Evolutionary conservation across 2,329 filamentous ascomycete genomes (phyloP).

Genomic region (Penicillium thymicola): DNA sequence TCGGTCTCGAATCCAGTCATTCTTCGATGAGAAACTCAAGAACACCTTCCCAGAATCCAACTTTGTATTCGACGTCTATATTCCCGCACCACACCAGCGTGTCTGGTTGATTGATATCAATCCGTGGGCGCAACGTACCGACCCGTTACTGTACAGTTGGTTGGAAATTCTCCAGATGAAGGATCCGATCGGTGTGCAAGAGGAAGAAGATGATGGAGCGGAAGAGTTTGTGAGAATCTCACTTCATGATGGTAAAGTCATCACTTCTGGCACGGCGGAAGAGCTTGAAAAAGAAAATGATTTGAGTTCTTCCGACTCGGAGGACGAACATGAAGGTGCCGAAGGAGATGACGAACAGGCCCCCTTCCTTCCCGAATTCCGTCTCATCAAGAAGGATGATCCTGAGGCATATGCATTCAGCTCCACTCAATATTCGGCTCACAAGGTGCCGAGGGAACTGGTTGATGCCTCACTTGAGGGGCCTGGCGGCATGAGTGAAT

Average conservation of each 20-base stretch:
- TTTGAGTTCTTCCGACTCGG: slow-evolving; percentile 24
- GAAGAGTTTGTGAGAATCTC: slow-evolving; percentile 38
- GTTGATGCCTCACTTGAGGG: slow-evolving; percentile 67
- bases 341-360: slow-evolving; percentile 51
- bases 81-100: slow-evolving; percentile 69
- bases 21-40: slow-evolving; percentile 72
- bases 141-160: slow-evolving; percentile 88
- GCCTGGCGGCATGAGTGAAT: slow-evolving; percentile 75
- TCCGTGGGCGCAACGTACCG: slow-evolving; percentile 86
- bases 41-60: slow-evolving; percentile 77
- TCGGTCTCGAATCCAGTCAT: slow-evolving; percentile 65
- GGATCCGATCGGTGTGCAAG: slow-evolving; percentile 39
- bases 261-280: slow-evolving; percentile 14
- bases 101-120: slow-evolving; percentile 93
- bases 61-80: slow-evolving; percentile 90
- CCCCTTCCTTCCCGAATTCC: slow-evolving; percentile 68
- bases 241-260: slow-evolving; percentile 24
- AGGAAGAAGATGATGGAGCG: slow-evolving; percentile 29
- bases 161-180: slow-evolving; percentile 73
- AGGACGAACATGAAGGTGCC: slow-evolving; percentile 44
- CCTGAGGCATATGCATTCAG: slow-evolving; percentile 84
- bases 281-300: slow-evolving; percentile 31
- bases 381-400: slow-evolving; percentile 78
- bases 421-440: slow-evolving; percentile 84
- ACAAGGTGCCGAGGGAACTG: slow-evolving; percentile 92